Evolutionary conservation across 768 basidiomycete genomes (phyloP), one percentile per base, ranked within the genome.

Genomic region (Lentinula sp.): DNA sequence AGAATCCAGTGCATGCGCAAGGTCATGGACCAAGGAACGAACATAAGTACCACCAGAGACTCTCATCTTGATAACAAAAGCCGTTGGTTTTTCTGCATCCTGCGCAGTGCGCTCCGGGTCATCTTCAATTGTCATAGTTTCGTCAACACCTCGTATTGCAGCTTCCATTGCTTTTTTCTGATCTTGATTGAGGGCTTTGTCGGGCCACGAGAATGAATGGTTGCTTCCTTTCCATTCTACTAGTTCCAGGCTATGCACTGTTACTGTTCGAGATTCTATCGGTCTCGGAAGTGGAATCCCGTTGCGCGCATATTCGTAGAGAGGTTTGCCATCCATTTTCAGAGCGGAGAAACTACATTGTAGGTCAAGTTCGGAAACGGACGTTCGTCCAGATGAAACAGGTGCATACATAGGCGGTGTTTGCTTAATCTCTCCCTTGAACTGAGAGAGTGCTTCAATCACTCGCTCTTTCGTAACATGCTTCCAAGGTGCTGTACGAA

Each of bases 31-130:
- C 65, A 99, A 89, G 1, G 91, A 95, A 54, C 97, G 88, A 58
- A 99, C 95, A 68, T 99, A 99, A 13, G 97, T 98, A 43, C 97
- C 97, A 31, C 92, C 91, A 8, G 95, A 95, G 5, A 98, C 97
- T 63, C 80, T 89, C 95, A 99, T 96, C 59, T 82, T 84, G 64
- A 99, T 77, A 8, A 88, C 87, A 71, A 98, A 97, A 21, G 88
- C 88, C 0, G 87, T 81, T 1, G 95, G 91, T 3, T 72, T 67
- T 67, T 57, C 39, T 37, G 67, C 57, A 80, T 75, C 32, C 3
- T 66, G 46, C 11, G 63, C 63, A 13, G 60, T 42, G 4, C 28
- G 52, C 57, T 80, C 76, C 23, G 68, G 70, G 39, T 77, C 75
- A 61, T 83, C 78, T 62, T 74, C 70, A 18, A 61, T 53, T 37